Percentiles rank a stretch among this genome's conserved stretches.
Conservation (phyloP, 2,329 filamentous ascomycete genomes). For the Beauveria pseudobassiana region DNA sequence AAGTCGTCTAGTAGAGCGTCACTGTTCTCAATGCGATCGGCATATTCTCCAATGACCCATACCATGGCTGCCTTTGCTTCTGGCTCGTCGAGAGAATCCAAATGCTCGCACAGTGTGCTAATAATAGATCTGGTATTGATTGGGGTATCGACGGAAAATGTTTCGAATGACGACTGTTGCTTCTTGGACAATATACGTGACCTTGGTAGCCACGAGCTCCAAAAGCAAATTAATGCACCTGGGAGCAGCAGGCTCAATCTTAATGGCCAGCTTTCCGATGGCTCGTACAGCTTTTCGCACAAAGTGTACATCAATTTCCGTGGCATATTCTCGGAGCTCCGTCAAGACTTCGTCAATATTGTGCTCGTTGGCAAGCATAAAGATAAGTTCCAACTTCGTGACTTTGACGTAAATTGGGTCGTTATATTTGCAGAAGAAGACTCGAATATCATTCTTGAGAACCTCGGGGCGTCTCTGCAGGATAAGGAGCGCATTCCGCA, state of each 20-base stretch:
- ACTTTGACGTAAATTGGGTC: constrained; percentile 99
- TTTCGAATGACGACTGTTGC: constrained; percentile 98
- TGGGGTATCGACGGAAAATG: constrained; percentile 98
- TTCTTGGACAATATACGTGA: constrained; percentile 98
- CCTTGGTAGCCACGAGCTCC: constrained; percentile 92
- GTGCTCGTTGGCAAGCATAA: constrained; percentile 92
- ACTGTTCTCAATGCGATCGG: constrained; percentile 93
- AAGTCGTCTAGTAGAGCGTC: constrained; percentile 93
- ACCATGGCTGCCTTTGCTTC: constrained; percentile 98
- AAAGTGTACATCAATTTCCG: constrained; percentile 97
- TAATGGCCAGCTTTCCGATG: constrained; percentile 96
- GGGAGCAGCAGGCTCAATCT: constrained; percentile 89
- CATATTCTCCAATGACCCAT: constrained; percentile 98
- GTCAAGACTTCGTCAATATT: constrained; percentile 95
- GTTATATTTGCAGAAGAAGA: constrained; percentile 99
- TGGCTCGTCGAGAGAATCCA: constrained; percentile 93
- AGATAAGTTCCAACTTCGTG: constrained; percentile 95
- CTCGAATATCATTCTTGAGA: constrained; percentile 88
- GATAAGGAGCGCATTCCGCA: constrained; percentile 89
- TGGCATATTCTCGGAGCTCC: constrained; percentile 91
- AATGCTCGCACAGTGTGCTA: constrained; percentile 86
- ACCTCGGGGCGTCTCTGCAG: constrained; percentile 90
- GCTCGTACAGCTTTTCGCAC: constrained; percentile 95
- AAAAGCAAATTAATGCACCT: constrained; percentile 89
- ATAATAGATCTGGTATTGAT: constrained; percentile 99